Conservation (phyloP, 1,284 basidiomycete species). For the Lignosus rhinocerotis region DNA sequence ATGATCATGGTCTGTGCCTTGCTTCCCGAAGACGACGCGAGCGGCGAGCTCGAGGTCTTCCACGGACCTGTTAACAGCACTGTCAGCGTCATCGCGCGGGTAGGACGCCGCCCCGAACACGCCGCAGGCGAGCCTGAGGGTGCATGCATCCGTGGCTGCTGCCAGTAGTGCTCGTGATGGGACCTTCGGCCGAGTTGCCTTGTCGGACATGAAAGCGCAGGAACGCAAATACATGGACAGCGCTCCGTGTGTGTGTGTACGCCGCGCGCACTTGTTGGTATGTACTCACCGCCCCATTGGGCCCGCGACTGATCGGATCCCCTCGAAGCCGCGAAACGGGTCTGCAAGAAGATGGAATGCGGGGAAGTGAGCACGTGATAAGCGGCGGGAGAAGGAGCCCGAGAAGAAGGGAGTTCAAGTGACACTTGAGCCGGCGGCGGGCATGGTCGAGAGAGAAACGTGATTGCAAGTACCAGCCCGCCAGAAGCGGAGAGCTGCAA, state of each 20-base stretch:
- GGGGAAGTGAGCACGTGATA: not conserved
- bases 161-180: too few species aligned
- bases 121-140: too few species aligned
- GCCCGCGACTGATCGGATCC: conserved; percentile 3
- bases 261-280: not conserved
- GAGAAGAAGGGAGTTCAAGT: not conserved
- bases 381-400: not conserved
- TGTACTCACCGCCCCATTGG: conserved; percentile 9
- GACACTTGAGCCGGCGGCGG: not conserved
- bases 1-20: conserved; percentile 40
- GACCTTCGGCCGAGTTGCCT: too few species aligned
- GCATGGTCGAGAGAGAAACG: not conserved
- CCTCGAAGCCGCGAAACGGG: conserved; percentile 9
- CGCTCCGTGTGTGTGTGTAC: not conserved
- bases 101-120: not conserved
- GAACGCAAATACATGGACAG: not conserved
- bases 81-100: not conserved
- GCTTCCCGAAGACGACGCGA: conserved; percentile 55
- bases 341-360: not conserved
- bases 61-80: conserved; percentile 47
- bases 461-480: not conserved
- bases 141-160: not conserved
- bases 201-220: not conserved
- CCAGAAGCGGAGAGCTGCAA: not conserved
- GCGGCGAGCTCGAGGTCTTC: conserved; percentile 66